These are phyloP conservation scores for Hymenoscyphus salicellus DNA, from an alignment of 2,329 filamentous ascomycete genomes.

Conservation along the genomic window DNA sequence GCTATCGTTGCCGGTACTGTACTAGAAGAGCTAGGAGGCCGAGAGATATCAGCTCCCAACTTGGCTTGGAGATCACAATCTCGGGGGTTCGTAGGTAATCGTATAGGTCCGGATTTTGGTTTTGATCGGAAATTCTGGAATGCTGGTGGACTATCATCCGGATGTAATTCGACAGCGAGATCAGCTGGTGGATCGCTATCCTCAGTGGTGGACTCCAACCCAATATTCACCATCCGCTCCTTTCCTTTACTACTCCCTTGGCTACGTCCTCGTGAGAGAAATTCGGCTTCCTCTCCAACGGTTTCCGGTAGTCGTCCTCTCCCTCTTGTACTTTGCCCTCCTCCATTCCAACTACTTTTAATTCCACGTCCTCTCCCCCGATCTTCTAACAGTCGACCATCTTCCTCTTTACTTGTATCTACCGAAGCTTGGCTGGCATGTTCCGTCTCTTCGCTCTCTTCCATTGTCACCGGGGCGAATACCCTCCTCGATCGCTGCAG, in stretches of 20 bases:
- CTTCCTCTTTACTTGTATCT: conserved; percentile 51
- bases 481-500: conserved; percentile 85
- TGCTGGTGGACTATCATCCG: conserved; percentile 55
- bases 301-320: conserved; percentile 29
- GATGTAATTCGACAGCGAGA: conserved; percentile 52
- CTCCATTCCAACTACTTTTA: conserved; percentile 63
- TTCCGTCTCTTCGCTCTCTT: conserved; percentile 81
- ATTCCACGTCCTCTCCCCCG: conserved; percentile 50
- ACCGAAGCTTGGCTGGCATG: conserved; percentile 60
- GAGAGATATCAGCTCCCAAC: conserved; percentile 21
- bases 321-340: conserved; percentile 32
- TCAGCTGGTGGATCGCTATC: conserved; percentile 58
- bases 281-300: conserved; percentile 39
- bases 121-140: conserved; percentile 55
- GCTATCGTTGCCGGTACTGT: conserved; percentile 54
- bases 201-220: conserved; percentile 66
- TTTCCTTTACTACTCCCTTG: conserved; percentile 50
- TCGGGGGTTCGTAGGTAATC: conserved; percentile 28
- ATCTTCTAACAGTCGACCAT: conserved; percentile 44
- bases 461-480: conserved; percentile 78
- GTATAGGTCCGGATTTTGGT: conserved; percentile 32
- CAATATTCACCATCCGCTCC: conserved; percentile 76
- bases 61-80: conserved; percentile 28
- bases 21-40: conserved; percentile 29
- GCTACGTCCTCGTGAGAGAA: conserved; percentile 29